A percentile compares a stretch with the other conserved stretches of the same genome.
These are phyloP conservation scores for Phycomyces blakesleeanus DNA, from an alignment of 192 early-diverging fungal genomes.

Conservation along the genomic window DNA sequence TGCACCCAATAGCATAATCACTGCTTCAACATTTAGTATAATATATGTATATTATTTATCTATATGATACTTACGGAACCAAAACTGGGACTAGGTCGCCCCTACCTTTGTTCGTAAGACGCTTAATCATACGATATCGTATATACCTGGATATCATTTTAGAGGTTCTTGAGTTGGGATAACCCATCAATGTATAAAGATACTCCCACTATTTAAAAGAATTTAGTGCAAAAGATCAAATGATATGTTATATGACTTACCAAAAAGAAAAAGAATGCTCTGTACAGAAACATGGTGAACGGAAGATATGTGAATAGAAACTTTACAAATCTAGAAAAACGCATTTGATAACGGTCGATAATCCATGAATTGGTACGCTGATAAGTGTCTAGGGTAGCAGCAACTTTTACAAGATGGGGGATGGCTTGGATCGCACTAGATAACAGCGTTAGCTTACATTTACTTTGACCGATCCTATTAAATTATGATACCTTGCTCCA, in stretches of 20 bases:
- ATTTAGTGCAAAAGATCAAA: too few species aligned
- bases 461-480: neutral
- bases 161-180: neutral
- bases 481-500: slow-evolving; percentile 40
- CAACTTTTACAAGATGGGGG: slow-evolving; percentile 40
- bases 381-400: slow-evolving; percentile 36
- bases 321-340: slow-evolving; percentile 13
- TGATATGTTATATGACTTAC: too few species aligned
- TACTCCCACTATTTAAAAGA: neutral
- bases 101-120: slow-evolving; percentile 13
- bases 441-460: too few species aligned
- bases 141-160: neutral
- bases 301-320: slow-evolving; percentile 5
- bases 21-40: slow-evolving; percentile 17
- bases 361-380: slow-evolving; percentile 50
- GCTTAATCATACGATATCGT: neutral
- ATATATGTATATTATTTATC: neutral
- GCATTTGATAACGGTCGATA: slow-evolving; percentile 33
- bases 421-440: slow-evolving; percentile 46
- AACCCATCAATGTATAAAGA: neutral
- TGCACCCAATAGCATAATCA: slow-evolving; percentile 30
- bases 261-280: slow-evolving; percentile 7
- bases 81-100: slow-evolving; percentile 5
- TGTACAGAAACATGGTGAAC: slow-evolving; percentile 28
- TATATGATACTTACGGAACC: slow-evolving; percentile 1